Conservation (phyloP, 192 early-diverging fungal genomes). For the Podila horticola region DNA sequence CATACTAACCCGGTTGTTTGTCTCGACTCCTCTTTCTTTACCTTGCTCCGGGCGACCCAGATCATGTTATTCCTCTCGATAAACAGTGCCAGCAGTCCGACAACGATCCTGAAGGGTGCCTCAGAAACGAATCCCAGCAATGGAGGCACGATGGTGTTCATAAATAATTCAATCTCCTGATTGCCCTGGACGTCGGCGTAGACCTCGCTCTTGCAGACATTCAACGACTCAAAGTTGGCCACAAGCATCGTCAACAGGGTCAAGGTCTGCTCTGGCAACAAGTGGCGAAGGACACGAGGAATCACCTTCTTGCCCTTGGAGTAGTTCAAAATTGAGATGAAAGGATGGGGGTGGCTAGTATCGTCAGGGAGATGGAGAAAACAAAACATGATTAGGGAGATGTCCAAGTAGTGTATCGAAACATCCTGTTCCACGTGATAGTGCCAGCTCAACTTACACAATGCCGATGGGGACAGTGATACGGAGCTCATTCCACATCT, state of each 20-base stretch:
- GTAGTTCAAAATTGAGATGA: slow-evolving; percentile 84
- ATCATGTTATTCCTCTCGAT: slow-evolving; percentile 91
- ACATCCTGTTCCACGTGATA: not conserved
- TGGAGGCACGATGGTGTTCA: slow-evolving; percentile 89
- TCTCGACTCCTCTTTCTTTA: slow-evolving; percentile 14
- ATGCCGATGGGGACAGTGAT: slow-evolving; percentile 68
- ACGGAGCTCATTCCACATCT: slow-evolving; percentile 73
- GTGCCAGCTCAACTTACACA: slow-evolving; percentile 49
- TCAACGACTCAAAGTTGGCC: slow-evolving; percentile 77
- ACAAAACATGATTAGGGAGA: not conserved
- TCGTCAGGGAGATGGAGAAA: not conserved
- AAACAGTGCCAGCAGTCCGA: slow-evolving; percentile 81
- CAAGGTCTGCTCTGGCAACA: slow-evolving; percentile 82
- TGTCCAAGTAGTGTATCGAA: not conserved
- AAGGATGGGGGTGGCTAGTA: slow-evolving; percentile 82
- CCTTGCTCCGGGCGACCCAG: slow-evolving; percentile 84
- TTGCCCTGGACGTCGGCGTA: slow-evolving; percentile 54
- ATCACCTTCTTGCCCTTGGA: slow-evolving; percentile 93
- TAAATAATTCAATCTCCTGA: slow-evolving; percentile 87
- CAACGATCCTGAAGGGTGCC: slow-evolving; percentile 84
- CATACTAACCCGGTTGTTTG: too few species aligned
- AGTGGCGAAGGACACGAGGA: slow-evolving; percentile 82
- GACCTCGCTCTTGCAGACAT: slow-evolving; percentile 69
- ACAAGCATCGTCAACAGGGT: slow-evolving; percentile 80
- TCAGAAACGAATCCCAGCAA: slow-evolving; percentile 85